Evolutionary conservation across 1,139 yeast species (phyloP).

Genomic region (Suhomyces yuchorum): DNA sequence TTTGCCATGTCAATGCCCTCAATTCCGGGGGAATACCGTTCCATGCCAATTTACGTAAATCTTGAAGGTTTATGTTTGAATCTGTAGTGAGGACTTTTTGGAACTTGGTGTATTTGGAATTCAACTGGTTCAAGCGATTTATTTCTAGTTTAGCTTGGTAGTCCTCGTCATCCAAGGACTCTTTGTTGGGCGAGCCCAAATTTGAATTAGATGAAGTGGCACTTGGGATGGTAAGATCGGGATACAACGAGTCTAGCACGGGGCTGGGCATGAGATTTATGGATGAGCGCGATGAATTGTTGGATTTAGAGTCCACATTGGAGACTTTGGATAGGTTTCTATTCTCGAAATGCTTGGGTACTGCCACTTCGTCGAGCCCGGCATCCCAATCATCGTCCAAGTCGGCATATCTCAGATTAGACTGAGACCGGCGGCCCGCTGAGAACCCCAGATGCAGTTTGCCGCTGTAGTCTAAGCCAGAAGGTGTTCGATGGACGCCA

Average conservation of each 20-base stretch:
- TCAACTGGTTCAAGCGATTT: slow-evolving; percentile 58
- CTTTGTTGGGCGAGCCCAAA: slow-evolving; percentile 17
- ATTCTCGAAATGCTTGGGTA: slow-evolving; percentile 4
- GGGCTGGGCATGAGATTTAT: slow-evolving; percentile 29
- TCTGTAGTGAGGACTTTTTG: slow-evolving; percentile 61
- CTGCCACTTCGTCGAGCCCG: slow-evolving; percentile 56
- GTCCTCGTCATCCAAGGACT: slow-evolving; percentile 33
- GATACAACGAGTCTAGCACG: slow-evolving; percentile 42
- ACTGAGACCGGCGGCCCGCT: slow-evolving; percentile 15
- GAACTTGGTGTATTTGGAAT: slow-evolving; percentile 67
- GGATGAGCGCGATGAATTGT: slow-evolving; percentile 5
- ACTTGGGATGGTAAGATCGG: slow-evolving; percentile 36
- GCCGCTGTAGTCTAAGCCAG: slow-evolving; percentile 8
- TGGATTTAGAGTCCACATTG: slow-evolving; percentile 7
- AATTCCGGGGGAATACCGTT: slow-evolving; percentile 86
- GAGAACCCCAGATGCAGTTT: slow-evolving; percentile 4
- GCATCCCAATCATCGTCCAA: slow-evolving; percentile 95
- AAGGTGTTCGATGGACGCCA: slow-evolving; percentile 17
- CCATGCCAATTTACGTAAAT: slow-evolving; percentile 83
- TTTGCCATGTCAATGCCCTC: slow-evolving; percentile 87
- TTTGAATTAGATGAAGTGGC: slow-evolving; percentile 2
- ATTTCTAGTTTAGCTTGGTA: slow-evolving; percentile 45
- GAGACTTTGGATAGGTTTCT: slow-evolving; percentile 8
- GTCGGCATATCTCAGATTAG: slow-evolving; percentile 49
- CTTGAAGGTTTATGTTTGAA: slow-evolving; percentile 53